Percentiles rank a stretch among this genome's conserved stretches.
These are phyloP conservation scores for Wickerhamomyces sp. DNA, from an alignment of 1,139 yeast species.

Conservation along the genomic window DNA sequence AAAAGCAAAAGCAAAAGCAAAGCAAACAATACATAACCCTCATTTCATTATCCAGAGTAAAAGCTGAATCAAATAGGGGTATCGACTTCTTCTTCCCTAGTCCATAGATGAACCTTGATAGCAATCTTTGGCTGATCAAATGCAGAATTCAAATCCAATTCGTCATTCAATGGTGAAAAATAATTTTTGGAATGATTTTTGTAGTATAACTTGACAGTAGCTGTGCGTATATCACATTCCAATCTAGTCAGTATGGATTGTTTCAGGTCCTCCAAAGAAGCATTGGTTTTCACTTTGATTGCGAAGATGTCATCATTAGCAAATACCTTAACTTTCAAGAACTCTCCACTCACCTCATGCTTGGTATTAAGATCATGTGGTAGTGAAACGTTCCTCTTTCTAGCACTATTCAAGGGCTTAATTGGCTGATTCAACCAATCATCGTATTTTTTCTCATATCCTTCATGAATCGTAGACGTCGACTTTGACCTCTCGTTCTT, in stretches of 20 bases:
- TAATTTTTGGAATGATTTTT: constrained; percentile 13
- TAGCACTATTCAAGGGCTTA: constrained; percentile 9
- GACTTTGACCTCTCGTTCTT: constrained; percentile 5
- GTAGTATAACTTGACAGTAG: constrained; percentile 15
- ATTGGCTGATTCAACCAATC: constrained; percentile 17
- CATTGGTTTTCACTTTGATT: constrained; percentile 11
- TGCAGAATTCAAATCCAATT: constrained; percentile 14
- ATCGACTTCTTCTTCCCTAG: background rate
- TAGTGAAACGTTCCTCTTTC: constrained; percentile 8
- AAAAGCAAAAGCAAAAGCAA: too few relatives aligned
- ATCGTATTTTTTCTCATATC: constrained; percentile 1
- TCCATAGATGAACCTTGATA: constrained; percentile 16
- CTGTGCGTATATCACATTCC: constrained; percentile 14
- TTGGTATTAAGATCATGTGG: background rate
- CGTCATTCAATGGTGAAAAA: constrained; percentile 17
- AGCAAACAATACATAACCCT: too few relatives aligned
- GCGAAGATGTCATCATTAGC: constrained; percentile 23
- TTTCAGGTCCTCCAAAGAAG: constrained; percentile 9
- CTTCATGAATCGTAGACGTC: constrained; percentile 9
- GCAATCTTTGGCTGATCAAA: constrained; percentile 16
- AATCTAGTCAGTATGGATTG: constrained; percentile 20
- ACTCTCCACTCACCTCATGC: background rate
- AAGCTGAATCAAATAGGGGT: too few relatives aligned
- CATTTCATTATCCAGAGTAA: too few relatives aligned
- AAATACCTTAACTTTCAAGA: constrained; percentile 19